Evolutionary conservation across 1,139 yeast genomes (phyloP).

Genomic region (Neolecta irregularis): DNA sequence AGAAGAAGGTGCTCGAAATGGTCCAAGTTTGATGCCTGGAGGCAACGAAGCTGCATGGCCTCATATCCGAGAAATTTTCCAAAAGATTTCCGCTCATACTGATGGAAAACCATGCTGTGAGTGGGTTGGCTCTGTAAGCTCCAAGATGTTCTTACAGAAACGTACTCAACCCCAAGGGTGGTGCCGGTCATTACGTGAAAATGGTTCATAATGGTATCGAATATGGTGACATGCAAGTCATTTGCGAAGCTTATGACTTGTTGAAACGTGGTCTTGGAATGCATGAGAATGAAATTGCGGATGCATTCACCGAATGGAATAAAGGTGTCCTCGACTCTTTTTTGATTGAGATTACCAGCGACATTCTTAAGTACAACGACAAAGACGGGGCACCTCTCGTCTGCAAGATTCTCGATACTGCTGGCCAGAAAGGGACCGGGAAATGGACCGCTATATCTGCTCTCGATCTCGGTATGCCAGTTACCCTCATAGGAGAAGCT

Average conservation of each 20-base stretch:
- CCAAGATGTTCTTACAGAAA: too few relatives aligned
- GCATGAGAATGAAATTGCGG: conserved; percentile 82
- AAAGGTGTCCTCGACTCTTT: conserved; percentile 94
- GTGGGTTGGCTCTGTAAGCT: conserved; percentile 99
- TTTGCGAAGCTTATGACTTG: conserved; percentile 92
- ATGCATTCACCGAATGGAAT: conserved; percentile 87
- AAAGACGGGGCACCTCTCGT: conserved; percentile 82
- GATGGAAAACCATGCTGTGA: conserved; percentile 99
- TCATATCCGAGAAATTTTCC: conserved; percentile 90
- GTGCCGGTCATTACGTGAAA: conserved; percentile 97
- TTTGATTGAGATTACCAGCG: conserved; percentile 93
- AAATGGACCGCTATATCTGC: conserved; percentile 99
- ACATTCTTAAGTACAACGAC: conserved; percentile 73
- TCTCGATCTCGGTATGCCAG: conserved; percentile 95
- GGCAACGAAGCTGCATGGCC: conserved; percentile 99
- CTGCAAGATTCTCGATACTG: conserved; percentile 90
- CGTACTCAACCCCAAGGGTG: too few relatives aligned
- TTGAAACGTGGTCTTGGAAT: conserved; percentile 89
- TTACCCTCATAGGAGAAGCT: conserved; percentile 96
- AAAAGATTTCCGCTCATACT: conserved; percentile 85
- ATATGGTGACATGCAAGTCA: conserved; percentile 99
- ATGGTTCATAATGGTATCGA: conserved; percentile 99
- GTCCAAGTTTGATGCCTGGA: conserved; percentile 99
- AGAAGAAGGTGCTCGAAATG: conserved; percentile 99
- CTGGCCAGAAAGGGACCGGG: conserved; percentile 99